These are phyloP conservation scores for Suhomyces choctaworum DNA, from an alignment of 1,139 yeast species.

Conservation along the genomic window DNA sequence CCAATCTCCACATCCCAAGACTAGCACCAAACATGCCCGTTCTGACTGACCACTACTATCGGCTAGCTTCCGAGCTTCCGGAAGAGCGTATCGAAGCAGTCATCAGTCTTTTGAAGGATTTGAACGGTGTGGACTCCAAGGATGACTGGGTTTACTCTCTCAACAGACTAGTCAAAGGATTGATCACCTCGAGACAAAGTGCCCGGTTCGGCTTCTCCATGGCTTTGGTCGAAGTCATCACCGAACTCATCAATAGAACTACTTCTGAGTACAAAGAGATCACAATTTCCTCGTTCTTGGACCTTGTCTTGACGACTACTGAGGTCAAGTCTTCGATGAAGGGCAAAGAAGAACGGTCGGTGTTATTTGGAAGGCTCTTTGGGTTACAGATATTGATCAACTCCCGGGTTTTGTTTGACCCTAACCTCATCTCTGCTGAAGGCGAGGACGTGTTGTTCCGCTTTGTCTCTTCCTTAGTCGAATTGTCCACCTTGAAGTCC, in stretches of 20 bases:
- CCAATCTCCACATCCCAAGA: conserved; percentile 1
- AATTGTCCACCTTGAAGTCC: conserved; percentile 62
- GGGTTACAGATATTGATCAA: conserved; percentile 78
- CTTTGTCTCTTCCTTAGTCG: conserved; percentile 52
- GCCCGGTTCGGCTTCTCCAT: conserved; percentile 88
- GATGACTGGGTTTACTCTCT: conserved; percentile 83
- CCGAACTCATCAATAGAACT: conserved; percentile 39
- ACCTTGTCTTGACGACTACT: conserved; percentile 44
- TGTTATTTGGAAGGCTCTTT: conserved; percentile 79
- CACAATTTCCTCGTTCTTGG: conserved; percentile 40
- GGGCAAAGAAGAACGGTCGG: conserved; percentile 82
- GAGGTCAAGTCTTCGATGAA: conserved; percentile 53
- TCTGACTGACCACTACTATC: conserved; percentile 74
- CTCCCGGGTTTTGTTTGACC: conserved; percentile 45
- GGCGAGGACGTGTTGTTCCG: conserved; percentile 32
- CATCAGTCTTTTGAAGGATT: conserved; percentile 60
- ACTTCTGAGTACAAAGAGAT: conserved; percentile 30
- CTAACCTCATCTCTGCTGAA: conserved; percentile 23
- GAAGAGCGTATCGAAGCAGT: conserved; percentile 76
- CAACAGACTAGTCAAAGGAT: conserved; percentile 74
- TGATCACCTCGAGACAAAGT: conserved; percentile 77
- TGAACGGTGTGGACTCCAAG: conserved; percentile 42
- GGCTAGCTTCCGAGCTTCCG: conserved; percentile 74
- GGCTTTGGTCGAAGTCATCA: conserved; percentile 77
- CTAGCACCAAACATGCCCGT: conserved; percentile 44